These are phyloP conservation scores for Linnemannia zychae DNA, from an alignment of 192 early-diverging fungal genomes.

Conservation along the genomic window DNA sequence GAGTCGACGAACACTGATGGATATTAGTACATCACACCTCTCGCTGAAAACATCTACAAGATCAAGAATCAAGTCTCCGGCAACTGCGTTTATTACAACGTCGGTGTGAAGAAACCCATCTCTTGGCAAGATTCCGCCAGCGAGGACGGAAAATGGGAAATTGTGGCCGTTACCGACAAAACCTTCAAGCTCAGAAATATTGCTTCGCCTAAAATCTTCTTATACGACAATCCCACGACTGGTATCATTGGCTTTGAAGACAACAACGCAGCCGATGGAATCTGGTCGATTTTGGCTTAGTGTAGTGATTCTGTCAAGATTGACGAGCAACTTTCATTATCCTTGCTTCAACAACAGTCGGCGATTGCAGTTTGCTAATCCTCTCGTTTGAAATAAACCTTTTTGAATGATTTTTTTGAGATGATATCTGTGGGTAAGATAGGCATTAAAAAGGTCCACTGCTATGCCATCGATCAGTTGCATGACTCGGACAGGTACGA, in stretches of 20 bases:
- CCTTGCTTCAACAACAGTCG: too few relatives aligned
- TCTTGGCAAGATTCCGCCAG: conserved; percentile 11
- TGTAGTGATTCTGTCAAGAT: too few relatives aligned
- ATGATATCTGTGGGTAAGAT: too few relatives aligned
- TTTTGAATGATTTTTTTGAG: too few relatives aligned
- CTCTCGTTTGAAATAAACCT: too few relatives aligned
- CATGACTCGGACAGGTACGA: too few relatives aligned
- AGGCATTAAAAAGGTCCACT: too few relatives aligned
- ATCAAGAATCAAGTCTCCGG: conserved; percentile 17
- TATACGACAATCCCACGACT: neutral
- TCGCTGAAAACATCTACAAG: conserved; percentile 19
- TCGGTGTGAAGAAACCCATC: conserved; percentile 6
- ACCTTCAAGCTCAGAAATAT: conserved; percentile 14
- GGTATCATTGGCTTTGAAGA: conserved; percentile 11
- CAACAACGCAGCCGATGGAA: conserved; percentile 11
- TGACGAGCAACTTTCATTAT: too few relatives aligned
- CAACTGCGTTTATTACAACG: conserved; percentile 12
- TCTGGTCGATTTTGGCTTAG: conserved; percentile 5
- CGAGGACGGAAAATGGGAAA: conserved; percentile 21
- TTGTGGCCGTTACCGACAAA: neutral
- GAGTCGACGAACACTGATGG: conserved; percentile 19
- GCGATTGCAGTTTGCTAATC: too few relatives aligned
- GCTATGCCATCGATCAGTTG: too few relatives aligned
- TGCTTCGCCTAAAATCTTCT: neutral
- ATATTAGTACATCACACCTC: conserved; percentile 17